Base-by-base conservation (phyloP, 2,329 filamentous ascomycete species). In the Ophiostoma quercus region DNA sequence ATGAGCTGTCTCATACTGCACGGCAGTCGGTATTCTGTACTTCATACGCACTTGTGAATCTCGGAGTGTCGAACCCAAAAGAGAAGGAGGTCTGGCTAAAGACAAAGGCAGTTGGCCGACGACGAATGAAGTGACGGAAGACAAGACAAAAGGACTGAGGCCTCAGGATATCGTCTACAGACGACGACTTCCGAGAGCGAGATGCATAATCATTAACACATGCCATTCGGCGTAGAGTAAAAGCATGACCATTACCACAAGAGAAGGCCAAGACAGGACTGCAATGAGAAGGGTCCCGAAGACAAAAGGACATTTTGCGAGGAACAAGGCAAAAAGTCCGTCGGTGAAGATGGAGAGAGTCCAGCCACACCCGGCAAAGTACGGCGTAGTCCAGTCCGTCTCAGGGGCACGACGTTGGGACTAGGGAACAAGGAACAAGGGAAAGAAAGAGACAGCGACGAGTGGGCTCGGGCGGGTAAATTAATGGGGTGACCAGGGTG, bases 321-420 rank as follows among this genome's bases (percentile, higher is more conserved):
- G 51, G 9, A 57, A 14, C n/a, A 25, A 25, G 51, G 51, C 9
- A 57, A 57, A 51, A 51, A 12, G 51, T n/a, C 51, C 51, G 22
- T 57, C 51, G 51, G 51, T 57, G 51, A 57, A 57, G n/a, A 25
- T 57, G n/a, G n/a, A 25, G 51, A 11, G 22, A 57, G n/a, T 43
- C 51, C 51, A 57, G 51, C 51, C 51, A 57, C 51, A 29, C 22
- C 22, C 51, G 51, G 51, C 51, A 57, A 57, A 57, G 51, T n/a
- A 57, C 51, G 51, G 51, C 51, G 51, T 14, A 57, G n/a, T 25
- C n/a, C 43, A 47, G 43, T 57, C 8, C 8, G n/a, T 22, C 7
- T 25, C n/a, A 25, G 51, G 51, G 51, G 51, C 51, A 57, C 51
- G 51, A 16, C 51, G 51, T 57, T 25, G 51, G 25, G 47, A 54